Percentiles rank a stretch among this genome's conserved stretches.
Evolutionary conservation across 257 asterid species (phyloP).

Genomic region (Rubia yunnanensis): DNA sequence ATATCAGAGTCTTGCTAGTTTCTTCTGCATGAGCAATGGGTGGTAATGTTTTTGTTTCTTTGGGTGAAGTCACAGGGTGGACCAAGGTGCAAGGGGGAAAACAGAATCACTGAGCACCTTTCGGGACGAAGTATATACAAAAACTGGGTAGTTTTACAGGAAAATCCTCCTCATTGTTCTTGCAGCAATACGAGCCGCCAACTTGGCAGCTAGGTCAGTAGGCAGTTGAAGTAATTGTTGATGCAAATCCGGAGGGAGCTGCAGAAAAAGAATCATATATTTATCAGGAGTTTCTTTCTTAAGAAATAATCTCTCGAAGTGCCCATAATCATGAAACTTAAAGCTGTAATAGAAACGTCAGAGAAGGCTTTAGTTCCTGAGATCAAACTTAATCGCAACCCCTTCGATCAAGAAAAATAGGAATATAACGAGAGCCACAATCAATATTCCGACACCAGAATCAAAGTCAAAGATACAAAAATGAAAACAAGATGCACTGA

Average conservation of each 20-base stretch:
- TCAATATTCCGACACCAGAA: neutral
- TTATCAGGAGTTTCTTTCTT: neutral
- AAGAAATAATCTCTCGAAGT: neutral
- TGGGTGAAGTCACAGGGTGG: neutral
- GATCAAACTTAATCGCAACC: neutral
- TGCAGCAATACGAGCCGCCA: constrained; percentile 65
- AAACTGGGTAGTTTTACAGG: constrained; percentile 22
- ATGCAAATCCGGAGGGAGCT: constrained; percentile 80
- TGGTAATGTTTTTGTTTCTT: neutral
- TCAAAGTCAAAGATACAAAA: neutral
- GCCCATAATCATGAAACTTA: neutral
- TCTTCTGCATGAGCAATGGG: neutral
- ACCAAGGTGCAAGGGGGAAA: neutral
- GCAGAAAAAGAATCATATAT: constrained; percentile 12
- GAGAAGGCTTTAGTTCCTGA: neutral
- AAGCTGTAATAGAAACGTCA: neutral
- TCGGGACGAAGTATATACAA: neutral
- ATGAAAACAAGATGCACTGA: neutral
- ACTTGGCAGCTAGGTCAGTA: constrained; percentile 55
- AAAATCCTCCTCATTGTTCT: constrained; percentile 60
- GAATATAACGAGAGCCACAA: neutral
- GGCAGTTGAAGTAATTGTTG: constrained; percentile 56
- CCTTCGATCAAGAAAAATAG: neutral
- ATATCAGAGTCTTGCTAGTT: neutral
- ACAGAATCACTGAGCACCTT: neutral